Base-by-base conservation (phyloP, 768 basidiomycete genomes). In the Termitomyces sp. region DNA sequence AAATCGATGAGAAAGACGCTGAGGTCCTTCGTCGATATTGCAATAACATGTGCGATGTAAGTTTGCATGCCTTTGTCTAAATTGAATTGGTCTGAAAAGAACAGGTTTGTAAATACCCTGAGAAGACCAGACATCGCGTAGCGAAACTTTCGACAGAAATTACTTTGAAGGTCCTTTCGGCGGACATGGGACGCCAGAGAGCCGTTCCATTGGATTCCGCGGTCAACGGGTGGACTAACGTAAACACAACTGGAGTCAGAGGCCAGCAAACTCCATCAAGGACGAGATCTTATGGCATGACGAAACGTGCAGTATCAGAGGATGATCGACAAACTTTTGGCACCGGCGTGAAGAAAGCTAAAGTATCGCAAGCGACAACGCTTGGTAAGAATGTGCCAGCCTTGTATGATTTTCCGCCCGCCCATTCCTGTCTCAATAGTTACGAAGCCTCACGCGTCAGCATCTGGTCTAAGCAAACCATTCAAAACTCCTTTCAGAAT, bases 81-180 rank as follows among this genome's bases (percentile, higher is more conserved):
- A 20, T 30, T 5, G n/a, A 12, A 51, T 12, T 27, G 26, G 5
- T 40, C 22, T 30, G 30, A 30, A 26, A 39, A 30, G 37, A 12
- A 10, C 55, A 93, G 91, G 79, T 91, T 3, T 93, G 92, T 74
- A 91, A 88, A 71, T 84, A 85, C 61, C 88, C 89, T 0, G 85
- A 86, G 24, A 91, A 86, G 72, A 81, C 83, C 0, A 76, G 69
- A 52, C 72, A 68, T 3, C 78, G 79, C 27, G 79, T 81, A 56
- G 65, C 62, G 26, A 79, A 78, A n/a, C 75, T 92, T 4, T 81
- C 84, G 0, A 68, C 76, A 1, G 64, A 67, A 45, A 71, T 73
- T 62, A 64, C 55, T 49, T 10, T 49, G 26, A 43, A 53, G 26
- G 26, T 73, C 69, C 4, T 62, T 64, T 8, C 68, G 70, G 52